phyloP scores from a whole-genome alignment of 164 flowering plant species.

The Magnolia sinica region DNA sequence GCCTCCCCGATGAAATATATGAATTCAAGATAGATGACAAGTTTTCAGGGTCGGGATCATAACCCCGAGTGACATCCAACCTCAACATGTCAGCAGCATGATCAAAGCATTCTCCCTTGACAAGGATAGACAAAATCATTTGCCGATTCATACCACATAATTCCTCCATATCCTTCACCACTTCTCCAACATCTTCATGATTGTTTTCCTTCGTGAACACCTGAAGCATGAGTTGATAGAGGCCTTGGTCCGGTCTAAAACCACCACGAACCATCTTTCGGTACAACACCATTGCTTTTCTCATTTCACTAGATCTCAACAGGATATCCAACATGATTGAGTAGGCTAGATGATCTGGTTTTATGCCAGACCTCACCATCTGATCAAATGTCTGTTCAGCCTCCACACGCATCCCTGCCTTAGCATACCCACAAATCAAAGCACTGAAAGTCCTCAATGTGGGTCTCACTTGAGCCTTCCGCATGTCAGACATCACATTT shows the following conservation, averaged over 20 bases:
- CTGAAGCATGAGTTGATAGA: conserved; percentile 55
- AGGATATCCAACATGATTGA: conserved; percentile 81
- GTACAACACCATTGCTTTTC: conserved; percentile 56
- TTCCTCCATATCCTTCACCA: conserved; percentile 64
- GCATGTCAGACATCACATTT: conserved; percentile 80
- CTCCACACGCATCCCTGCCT: conserved; percentile 68
- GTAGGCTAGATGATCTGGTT: conserved; percentile 80
- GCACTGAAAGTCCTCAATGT: conserved; percentile 84
- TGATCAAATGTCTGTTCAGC: conserved; percentile 69
- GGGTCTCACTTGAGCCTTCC: conserved; percentile 70
- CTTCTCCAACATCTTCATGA: conserved; percentile 38
- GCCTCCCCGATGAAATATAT: conserved; percentile 57
- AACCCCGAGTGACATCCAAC: conserved; percentile 45
- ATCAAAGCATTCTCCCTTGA: conserved; percentile 66
- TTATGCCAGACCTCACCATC: conserved; percentile 76
- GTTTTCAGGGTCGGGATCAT: conserved; percentile 47
- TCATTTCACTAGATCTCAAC: conserved; percentile 53
- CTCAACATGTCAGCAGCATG: conserved; percentile 60
- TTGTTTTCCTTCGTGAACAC: conserved; percentile 50
- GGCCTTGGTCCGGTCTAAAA: conserved; percentile 51
- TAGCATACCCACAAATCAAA: conserved; percentile 86
- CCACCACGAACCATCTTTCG: conserved; percentile 63
- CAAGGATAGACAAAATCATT: conserved; percentile 54
- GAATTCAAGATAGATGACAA: conserved; percentile 59
- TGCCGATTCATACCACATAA: conserved; percentile 50